These are phyloP conservation scores for Musa balbisiana DNA, from an alignment of 202 grass and related monocot genomes.

Conservation along the genomic window DNA sequence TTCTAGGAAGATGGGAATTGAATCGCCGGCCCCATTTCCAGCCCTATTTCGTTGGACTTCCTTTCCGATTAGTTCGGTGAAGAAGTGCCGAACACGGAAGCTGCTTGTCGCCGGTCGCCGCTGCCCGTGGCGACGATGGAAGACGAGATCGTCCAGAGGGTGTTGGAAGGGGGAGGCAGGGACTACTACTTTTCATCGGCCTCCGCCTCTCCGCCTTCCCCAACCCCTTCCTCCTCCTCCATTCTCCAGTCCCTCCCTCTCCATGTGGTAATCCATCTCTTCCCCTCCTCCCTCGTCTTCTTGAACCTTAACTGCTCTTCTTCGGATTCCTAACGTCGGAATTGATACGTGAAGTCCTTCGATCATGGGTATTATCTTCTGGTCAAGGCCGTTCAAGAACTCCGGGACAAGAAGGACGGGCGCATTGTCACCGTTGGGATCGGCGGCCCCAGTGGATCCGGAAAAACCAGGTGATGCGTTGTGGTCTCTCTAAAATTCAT, in stretches of 20 bases:
- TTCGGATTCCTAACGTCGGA: not conserved
- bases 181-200: slow-evolving; percentile 38
- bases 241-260: slow-evolving; percentile 95
- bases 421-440: slow-evolving; percentile 78
- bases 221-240: slow-evolving; percentile 43
- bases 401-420: slow-evolving; percentile 89
- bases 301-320: not conserved
- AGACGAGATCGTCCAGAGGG: slow-evolving; percentile 34
- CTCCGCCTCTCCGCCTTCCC: slow-evolving; percentile 29
- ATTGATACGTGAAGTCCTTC: slow-evolving; percentile 44
- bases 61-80: not conserved
- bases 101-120: slow-evolving; percentile 2
- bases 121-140: slow-evolving; percentile 20
- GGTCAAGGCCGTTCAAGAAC: slow-evolving; percentile 94
- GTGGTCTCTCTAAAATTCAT: not conserved
- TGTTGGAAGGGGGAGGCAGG: slow-evolving; percentile 26
- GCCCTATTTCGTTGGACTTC: not conserved
- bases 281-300: not conserved
- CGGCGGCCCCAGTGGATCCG: slow-evolving; percentile 84
- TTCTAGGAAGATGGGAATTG: too few relatives aligned
- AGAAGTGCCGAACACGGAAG: not conserved
- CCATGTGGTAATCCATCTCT: slow-evolving; percentile 56
- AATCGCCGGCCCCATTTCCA: not conserved
- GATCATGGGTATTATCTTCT: slow-evolving; percentile 93
- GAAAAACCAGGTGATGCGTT: slow-evolving; percentile 67